Percentiles rank a stretch among this genome's conserved stretches.
Evolutionary conservation across 768 basidiomycete species (phyloP).

Genomic region (Krasilnikovozyma curviuscula): DNA sequence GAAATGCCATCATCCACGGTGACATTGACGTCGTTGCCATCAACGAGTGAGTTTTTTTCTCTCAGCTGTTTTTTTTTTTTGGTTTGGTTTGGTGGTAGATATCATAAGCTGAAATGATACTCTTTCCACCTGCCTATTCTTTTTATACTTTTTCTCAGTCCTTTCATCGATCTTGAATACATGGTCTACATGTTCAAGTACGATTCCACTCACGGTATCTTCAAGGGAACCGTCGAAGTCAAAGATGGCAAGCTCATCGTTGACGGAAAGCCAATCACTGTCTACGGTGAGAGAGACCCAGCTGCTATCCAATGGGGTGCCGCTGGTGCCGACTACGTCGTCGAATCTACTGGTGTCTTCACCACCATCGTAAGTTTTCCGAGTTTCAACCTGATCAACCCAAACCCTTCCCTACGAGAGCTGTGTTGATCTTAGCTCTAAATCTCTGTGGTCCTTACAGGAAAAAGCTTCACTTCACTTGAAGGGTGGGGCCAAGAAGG

Average conservation of each 20-base stretch:
- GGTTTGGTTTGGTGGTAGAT: background rate
- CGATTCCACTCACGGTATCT: slow-evolving; percentile 31
- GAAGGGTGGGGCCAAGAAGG: slow-evolving; percentile 99
- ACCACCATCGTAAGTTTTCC: slow-evolving; percentile 8
- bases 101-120: slow-evolving; percentile 4
- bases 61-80: background rate
- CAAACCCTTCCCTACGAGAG: background rate
- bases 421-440: background rate
- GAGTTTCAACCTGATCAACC: background rate
- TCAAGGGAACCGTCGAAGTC: slow-evolving; percentile 59
- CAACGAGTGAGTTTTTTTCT: slow-evolving; percentile 53
- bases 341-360: slow-evolving; percentile 57
- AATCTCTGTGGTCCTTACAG: background rate
- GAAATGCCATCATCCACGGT: slow-evolving; percentile 64
- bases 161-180: slow-evolving; percentile 92
- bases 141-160: slow-evolving; percentile 33
- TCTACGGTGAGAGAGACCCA: slow-evolving; percentile 76
- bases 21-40: slow-evolving; percentile 64
- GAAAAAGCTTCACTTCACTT: slow-evolving; percentile 68
- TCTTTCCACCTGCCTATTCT: background rate
- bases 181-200: slow-evolving; percentile 99
- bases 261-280: slow-evolving; percentile 52
- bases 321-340: slow-evolving; percentile 72
- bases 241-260: slow-evolving; percentile 80
- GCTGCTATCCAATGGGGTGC: slow-evolving; percentile 61